These are phyloP conservation scores for Telopea speciosissima DNA, from an alignment of 177 flowering plant genomes.

Conservation along the genomic window DNA sequence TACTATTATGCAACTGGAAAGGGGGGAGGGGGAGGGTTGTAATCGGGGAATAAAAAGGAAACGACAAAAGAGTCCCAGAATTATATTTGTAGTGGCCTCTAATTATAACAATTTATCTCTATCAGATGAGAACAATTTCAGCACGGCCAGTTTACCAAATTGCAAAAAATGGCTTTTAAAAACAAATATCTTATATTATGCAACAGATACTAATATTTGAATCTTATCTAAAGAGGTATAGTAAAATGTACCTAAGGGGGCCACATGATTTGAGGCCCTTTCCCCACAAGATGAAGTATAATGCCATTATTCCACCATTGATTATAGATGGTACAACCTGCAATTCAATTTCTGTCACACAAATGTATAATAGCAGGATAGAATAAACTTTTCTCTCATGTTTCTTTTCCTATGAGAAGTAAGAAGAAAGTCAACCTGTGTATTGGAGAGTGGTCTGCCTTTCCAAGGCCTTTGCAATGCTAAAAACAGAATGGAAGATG, in stretches of 20 bases:
- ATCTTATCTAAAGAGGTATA: constrained; percentile 7
- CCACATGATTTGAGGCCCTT: constrained; percentile 91
- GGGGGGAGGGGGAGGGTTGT: too few relatives aligned
- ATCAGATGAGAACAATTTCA: too few relatives aligned
- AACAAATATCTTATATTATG: not conserved
- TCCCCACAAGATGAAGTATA: constrained; percentile 90
- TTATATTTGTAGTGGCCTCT: too few relatives aligned
- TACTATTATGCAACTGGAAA: too few relatives aligned
- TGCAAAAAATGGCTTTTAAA: not conserved
- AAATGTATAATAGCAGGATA: constrained; percentile 12
- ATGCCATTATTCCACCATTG: constrained; percentile 88
- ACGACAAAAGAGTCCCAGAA: too few relatives aligned
- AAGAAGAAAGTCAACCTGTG: constrained; percentile 53
- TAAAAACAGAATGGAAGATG: constrained; percentile 68
- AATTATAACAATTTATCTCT: too few relatives aligned
- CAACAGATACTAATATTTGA: not conserved
- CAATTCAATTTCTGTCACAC: constrained; percentile 18
- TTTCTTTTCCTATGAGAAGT: not conserved
- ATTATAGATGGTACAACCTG: constrained; percentile 90
- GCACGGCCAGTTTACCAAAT: too few relatives aligned
- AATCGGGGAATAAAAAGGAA: too few relatives aligned
- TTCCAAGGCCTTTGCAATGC: constrained; percentile 92
- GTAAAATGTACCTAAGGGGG: constrained; percentile 58
- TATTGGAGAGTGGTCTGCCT: constrained; percentile 77
- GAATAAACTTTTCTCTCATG: not conserved